These are phyloP conservation scores for Schizophyllum commune DNA, from an alignment of 1,284 basidiomycete species.

Conservation along the genomic window DNA sequence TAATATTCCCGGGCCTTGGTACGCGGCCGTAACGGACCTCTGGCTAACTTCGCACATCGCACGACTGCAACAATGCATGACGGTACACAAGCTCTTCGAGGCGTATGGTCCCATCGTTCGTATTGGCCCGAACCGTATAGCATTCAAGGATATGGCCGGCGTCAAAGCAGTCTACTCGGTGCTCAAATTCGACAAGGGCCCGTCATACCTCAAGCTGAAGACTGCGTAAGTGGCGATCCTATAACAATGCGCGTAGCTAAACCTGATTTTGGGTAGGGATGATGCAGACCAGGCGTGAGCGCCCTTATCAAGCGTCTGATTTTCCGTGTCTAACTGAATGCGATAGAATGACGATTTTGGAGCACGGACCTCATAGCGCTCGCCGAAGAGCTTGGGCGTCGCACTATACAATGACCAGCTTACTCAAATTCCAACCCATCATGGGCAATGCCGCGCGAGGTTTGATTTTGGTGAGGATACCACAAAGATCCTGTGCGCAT, in stretches of 20 bases:
- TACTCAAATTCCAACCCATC: constrained; percentile 56
- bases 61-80: constrained; percentile 62
- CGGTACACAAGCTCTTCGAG: constrained; percentile 55
- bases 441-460: constrained; percentile 34
- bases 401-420: constrained; percentile 54
- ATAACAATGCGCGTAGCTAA: not conserved
- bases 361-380: constrained; percentile 52
- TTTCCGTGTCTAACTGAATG: not conserved
- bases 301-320: constrained; percentile 3
- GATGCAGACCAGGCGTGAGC: constrained; percentile 70
- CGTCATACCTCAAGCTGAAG: constrained; percentile 62
- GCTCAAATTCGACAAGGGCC: constrained; percentile 68
- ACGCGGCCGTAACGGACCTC: constrained; percentile 49
- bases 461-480: not conserved
- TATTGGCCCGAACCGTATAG: constrained; percentile 66
- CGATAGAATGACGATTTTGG: constrained; percentile 64
- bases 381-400: constrained; percentile 63
- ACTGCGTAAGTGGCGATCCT: constrained; percentile 35
- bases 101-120: constrained; percentile 67
- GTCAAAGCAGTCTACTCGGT: constrained; percentile 57
- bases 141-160: constrained; percentile 57
- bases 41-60: constrained; percentile 64
- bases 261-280: constrained; percentile 36
- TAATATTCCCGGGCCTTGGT: constrained; percentile 68
- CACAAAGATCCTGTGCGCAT: not conserved